Evolutionary conservation across 805 yeast genomes (phyloP), one percentile per base, ranked within the genome.

Genomic region (Pichia californica): DNA sequence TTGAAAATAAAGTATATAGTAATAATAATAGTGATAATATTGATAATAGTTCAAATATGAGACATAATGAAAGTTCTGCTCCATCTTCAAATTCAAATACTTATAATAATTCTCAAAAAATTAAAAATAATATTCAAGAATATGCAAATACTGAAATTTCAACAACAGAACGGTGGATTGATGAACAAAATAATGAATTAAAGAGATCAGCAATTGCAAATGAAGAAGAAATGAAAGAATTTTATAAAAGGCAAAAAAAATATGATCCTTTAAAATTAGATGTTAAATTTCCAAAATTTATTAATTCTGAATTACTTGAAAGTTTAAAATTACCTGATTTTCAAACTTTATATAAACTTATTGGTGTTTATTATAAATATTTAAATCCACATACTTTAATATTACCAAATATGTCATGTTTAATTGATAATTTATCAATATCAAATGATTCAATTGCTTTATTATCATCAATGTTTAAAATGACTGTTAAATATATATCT

Each of bases 341-440:
- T 61, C 45, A 50, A 34, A 59, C 63, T 0, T 55, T 67, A 2
- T 57, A 56, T 30, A 46, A 53, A 3, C 47, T 70, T 33, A 52
- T 70, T 32, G 71, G 68, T 41, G 45, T 69, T 7, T 71, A 59
- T 47, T 71, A 68, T 50, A 54, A 68, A 32, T 71, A 69, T 49
- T 57, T 64, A n/a, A 66, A 69, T 41, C 61, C 67, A 7, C 57
- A 66, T 7, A 56, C 64, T 36, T 60, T 65, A 16, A 53, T 65
- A 7, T 48, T 71, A 5, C 71, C 73, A 2, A 55, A 65, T 28
- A 65, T 64, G 41, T 49, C 52, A 10, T 40, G 55, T 7, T 55
- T 71, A 29, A 37, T 69, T 3, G 52, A 49, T 18, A 55, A 55
- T n/a, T 42, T 67, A 5, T 50, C 59, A 2, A 44, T 67, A 6